Base-by-base conservation (phyloP, 1,284 basidiomycete species). In the Rhodofomes roseus region DNA sequence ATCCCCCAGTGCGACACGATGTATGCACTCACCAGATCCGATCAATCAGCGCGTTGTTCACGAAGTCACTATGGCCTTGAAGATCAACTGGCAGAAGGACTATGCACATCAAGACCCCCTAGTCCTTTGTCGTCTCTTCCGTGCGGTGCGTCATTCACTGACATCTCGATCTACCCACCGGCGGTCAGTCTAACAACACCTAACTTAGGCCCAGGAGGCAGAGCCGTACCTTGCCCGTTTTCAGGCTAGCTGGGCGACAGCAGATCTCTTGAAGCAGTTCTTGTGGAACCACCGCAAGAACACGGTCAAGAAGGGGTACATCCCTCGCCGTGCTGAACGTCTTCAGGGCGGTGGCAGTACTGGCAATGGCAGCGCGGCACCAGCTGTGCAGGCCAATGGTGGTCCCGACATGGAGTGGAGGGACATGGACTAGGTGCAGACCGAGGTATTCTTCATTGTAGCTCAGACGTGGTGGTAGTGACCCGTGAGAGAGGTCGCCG, bases 241-340 rank as follows among this genome's bases (percentile, higher is more conserved):
- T 23, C 9, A 51, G 14, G 40, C 50, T 41, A 54, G 58, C 50
- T 63, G 62, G 62, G 53, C 54, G 0, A 60, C 60, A 1, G 62
- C 58, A 0, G 62, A 54, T 6, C 46, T 63, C 2, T 55, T 54
- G 0, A 48, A 50, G n/a, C 57, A 57, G 48, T 63, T 54, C 23
- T 43, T 63, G 52, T 55, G 55, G 18, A 63, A 63, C 53, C 55
- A 41, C 36, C 55, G 62, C 7, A 60, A 58, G 41, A 37, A 63
- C 22, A 57, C 60, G 2, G 48, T 53, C 16, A 29, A 44, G 31
- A 44, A 54, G 22, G 62, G 62, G 0, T 63, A 63, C 44, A n/a
- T 54, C 7, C 16, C 2, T 6, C 34, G 8, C 34, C 16, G 34
- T 23, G 40, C 36, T 8, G 4, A 39, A 40, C 23, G 54, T 22